Evolutionary conservation across 2,329 filamentous ascomycete species (phyloP).

Genomic region (Pseudocercospora fijiensis): DNA sequence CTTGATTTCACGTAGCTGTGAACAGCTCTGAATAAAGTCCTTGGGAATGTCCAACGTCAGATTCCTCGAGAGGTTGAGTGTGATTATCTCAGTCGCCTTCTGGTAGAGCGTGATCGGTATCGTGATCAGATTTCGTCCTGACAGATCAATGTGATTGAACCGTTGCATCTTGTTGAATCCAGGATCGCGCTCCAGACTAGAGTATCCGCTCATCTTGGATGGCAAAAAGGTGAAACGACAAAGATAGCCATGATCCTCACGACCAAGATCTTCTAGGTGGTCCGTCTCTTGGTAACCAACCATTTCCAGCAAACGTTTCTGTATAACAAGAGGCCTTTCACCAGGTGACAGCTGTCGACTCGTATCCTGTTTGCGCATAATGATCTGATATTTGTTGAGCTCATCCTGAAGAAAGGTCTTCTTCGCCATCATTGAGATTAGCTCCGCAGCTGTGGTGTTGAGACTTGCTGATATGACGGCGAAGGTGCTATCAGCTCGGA

Average conservation of each 20-base stretch:
- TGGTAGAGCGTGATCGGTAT: constrained; percentile 94
- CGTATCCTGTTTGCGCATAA: constrained; percentile 89
- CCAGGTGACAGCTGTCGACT: constrained; percentile 73
- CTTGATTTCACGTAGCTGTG: constrained; percentile 89
- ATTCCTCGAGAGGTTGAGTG: constrained; percentile 89
- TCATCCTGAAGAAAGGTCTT: constrained; percentile 92
- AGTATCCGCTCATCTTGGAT: constrained; percentile 76
- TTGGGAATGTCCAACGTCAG: constrained; percentile 88
- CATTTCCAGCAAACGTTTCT: constrained; percentile 86
- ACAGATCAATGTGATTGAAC: constrained; percentile 89
- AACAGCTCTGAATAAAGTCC: constrained; percentile 93
- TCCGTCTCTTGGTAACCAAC: constrained; percentile 87
- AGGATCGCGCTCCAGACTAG: constrained; percentile 71
- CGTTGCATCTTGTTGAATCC: constrained; percentile 81
- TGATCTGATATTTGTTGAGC: constrained; percentile 90
- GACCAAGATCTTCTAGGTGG: constrained; percentile 85
- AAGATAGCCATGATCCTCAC: constrained; percentile 96
- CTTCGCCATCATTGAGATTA: constrained; percentile 86
- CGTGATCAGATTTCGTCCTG: constrained; percentile 84
- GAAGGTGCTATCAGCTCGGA: constrained; percentile 90
- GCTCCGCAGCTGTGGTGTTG: constrained; percentile 80
- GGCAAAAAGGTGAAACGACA: constrained; percentile 95
- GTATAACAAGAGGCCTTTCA: constrained; percentile 84
- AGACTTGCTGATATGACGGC: constrained; percentile 83
- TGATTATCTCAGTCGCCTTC: constrained; percentile 88